A percentile compares a stretch with the other conserved stretches of the same genome.
Conservation (phyloP, 1,284 basidiomycete genomes). For the Cryptococcus jaspeensis region DNA sequence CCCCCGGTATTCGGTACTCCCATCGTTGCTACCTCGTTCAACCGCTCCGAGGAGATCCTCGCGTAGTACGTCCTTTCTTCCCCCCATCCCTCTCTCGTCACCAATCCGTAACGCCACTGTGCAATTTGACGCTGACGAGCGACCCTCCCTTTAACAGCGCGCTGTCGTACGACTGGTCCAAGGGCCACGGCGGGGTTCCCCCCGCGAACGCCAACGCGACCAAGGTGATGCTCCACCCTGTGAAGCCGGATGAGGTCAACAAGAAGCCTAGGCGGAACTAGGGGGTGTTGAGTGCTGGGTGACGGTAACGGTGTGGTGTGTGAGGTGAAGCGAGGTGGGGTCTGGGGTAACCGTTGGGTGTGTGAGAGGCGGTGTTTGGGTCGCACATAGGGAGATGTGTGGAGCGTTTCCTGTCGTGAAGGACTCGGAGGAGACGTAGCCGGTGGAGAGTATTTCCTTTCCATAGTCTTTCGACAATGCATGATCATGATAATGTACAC, state of each 20-base stretch:
- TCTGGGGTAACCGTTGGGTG: no score
- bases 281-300: no score
- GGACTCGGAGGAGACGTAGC: no score
- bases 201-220: slow-evolving; percentile 65
- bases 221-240: slow-evolving; percentile 85
- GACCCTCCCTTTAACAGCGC: slow-evolving; percentile 50
- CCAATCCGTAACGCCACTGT: not conserved
- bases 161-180: slow-evolving; percentile 82
- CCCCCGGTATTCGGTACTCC: slow-evolving; percentile 48
- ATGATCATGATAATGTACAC: no score
- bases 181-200: slow-evolving; percentile 85
- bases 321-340: no score
- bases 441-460: no score
- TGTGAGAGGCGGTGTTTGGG: no score
- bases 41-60: slow-evolving; percentile 79
- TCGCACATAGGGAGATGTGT: no score
- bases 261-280: slow-evolving; percentile 32
- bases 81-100: not conserved
- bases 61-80: slow-evolving; percentile 62
- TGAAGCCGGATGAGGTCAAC: slow-evolving; percentile 85
- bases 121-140: not conserved
- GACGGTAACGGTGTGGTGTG: no score
- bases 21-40: slow-evolving; percentile 68
- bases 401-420: no score
- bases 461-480: no score